Conservation (phyloP, 768 basidiomycete species). For the Leccinum uliginosum region DNA sequence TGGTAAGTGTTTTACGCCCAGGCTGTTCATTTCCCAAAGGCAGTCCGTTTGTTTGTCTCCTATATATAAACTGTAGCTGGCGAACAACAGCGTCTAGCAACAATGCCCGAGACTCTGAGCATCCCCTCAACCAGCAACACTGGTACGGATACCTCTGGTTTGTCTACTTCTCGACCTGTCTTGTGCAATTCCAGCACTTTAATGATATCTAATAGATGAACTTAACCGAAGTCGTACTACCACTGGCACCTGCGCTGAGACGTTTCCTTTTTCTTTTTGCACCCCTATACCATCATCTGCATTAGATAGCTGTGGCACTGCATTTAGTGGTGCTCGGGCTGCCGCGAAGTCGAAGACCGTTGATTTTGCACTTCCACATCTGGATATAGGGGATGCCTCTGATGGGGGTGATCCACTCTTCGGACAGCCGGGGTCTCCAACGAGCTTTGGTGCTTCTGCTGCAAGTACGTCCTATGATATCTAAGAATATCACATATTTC, state of each 20-base stretch:
- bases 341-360: constrained; percentile 28
- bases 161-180: not conserved
- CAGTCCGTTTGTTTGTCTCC: not conserved
- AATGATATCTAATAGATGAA: not conserved
- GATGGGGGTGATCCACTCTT: constrained; percentile 51
- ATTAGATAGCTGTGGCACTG: constrained; percentile 8
- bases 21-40: not conserved
- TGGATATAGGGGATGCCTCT: constrained; percentile 35
- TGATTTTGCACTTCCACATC: constrained; percentile 31
- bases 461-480: constrained; percentile 22
- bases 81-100: not conserved
- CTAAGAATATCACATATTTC: constrained; percentile 9
- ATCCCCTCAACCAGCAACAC: not conserved
- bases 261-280: no score
- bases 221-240: not conserved
- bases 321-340: constrained; percentile 37
- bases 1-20: not conserved
- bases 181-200: not conserved
- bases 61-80: not conserved
- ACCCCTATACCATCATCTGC: not conserved
- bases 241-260: not conserved
- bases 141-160: not conserved
- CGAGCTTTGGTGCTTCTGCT: constrained; percentile 40
- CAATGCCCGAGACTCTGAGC: not conserved
- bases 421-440: constrained; percentile 47